Conservation (phyloP, 2,329 filamentous ascomycete genomes). For the Westerdykella aurantiaca region DNA sequence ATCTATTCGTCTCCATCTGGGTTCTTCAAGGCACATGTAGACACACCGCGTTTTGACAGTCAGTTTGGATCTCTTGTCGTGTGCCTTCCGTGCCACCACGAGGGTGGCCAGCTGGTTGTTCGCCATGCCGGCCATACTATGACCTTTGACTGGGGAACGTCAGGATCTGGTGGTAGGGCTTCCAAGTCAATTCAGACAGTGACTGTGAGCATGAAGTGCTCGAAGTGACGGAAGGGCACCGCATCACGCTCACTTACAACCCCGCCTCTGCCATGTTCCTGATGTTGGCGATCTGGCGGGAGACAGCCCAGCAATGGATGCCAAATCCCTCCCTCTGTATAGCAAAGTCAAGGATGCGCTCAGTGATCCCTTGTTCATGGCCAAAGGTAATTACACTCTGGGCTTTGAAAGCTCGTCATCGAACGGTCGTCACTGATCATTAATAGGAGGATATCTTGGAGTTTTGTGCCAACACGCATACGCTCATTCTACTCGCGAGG, state of each 20-base stretch:
- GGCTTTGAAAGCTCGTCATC: background rate
- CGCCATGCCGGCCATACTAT: conserved; percentile 36
- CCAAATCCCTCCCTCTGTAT: conserved; percentile 35
- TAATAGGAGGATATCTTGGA: conserved; percentile 41
- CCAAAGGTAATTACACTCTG: conserved; percentile 22
- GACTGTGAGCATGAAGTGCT: conserved; percentile 51
- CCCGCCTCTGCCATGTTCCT: conserved; percentile 40
- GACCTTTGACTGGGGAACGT: conserved; percentile 41
- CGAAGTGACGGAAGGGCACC: conserved; percentile 47
- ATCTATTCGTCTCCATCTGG: conserved; percentile 49
- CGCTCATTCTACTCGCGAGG: conserved; percentile 34
- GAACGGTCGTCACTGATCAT: background rate
- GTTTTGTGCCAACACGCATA: conserved; percentile 47
- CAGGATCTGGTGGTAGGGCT: background rate
- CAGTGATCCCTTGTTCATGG: conserved; percentile 32
- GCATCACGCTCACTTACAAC: conserved; percentile 57
- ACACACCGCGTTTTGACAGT: conserved; percentile 45
- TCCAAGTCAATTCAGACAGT: conserved; percentile 30
- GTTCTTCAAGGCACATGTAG: conserved; percentile 48
- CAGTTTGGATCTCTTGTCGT: conserved; percentile 54
- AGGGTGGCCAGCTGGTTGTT: conserved; percentile 43
- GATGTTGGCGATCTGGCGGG: conserved; percentile 29
- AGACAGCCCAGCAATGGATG: conserved; percentile 21
- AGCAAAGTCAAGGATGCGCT: conserved; percentile 29
- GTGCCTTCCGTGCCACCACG: conserved; percentile 40